These are phyloP conservation scores for Mycena belliarum DNA, from an alignment of 768 basidiomycete species.

Conservation along the genomic window DNA sequence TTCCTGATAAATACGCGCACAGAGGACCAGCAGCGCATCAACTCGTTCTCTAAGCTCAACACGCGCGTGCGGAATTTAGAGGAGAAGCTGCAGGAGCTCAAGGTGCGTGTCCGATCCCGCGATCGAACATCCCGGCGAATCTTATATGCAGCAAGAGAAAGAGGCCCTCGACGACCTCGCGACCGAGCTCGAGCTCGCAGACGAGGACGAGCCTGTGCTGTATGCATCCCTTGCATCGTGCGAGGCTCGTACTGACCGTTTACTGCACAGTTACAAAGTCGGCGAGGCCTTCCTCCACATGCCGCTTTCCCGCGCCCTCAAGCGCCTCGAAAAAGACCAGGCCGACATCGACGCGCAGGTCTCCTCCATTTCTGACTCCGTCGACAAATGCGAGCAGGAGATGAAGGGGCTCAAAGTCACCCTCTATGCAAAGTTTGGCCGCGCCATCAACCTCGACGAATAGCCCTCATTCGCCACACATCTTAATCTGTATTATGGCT, in stretches of 20 bases:
- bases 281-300: constrained; percentile 90
- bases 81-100: constrained; percentile 69
- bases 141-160: constrained; percentile 80
- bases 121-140: constrained; percentile 4
- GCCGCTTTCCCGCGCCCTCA: constrained; percentile 63
- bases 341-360: constrained; percentile 58
- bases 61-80: constrained; percentile 71
- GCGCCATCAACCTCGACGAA: constrained; percentile 90
- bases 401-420: constrained; percentile 82
- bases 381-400: constrained; percentile 65
- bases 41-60: constrained; percentile 89
- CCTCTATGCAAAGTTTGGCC: constrained; percentile 90
- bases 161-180: constrained; percentile 89
- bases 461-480: constrained; percentile 24
- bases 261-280: constrained; percentile 72
- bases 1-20: background rate
- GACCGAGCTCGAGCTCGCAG: constrained; percentile 85
- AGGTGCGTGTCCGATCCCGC: constrained; percentile 46
- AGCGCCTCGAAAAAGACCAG: constrained; percentile 72
- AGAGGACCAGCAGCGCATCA: constrained; percentile 92
- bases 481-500: background rate
- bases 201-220: constrained; percentile 82
- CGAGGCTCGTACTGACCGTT: background rate
- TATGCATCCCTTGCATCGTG: constrained; percentile 35
- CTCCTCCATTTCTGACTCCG: constrained; percentile 45